Conservation (phyloP, 208 protist genomes). For the Balamuthia mandrillaris region DNA sequence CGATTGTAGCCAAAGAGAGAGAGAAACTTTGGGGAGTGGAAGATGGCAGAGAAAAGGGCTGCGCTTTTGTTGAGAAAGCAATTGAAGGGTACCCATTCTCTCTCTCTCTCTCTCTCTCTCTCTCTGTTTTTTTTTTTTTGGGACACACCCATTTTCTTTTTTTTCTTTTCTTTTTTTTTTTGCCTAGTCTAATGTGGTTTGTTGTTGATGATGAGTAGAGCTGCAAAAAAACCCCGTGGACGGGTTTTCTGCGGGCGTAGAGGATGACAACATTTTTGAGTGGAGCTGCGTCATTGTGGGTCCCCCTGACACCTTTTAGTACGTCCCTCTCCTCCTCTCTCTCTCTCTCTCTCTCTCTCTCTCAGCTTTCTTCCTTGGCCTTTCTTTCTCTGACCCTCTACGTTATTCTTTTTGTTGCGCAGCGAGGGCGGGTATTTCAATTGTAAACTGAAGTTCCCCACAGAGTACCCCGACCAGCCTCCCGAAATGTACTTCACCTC, state of each 20-base stretch:
- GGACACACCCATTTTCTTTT: too few species aligned
- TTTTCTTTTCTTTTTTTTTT: constrained; percentile 4
- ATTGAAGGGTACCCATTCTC: too few species aligned
- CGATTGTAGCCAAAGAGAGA: too few species aligned
- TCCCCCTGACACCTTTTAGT: constrained; percentile 77
- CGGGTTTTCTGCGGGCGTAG: constrained; percentile 74
- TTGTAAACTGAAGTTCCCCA: constrained; percentile 63
- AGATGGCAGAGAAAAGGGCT: too few species aligned
- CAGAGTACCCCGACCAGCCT: constrained; percentile 69
- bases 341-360: background rate
- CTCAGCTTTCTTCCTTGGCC: background rate
- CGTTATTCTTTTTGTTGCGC: too few species aligned
- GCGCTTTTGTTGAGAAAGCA: too few species aligned
- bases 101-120: too few species aligned
- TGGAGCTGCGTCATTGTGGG: constrained; percentile 80
- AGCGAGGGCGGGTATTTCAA: constrained; percentile 76
- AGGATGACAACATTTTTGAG: constrained; percentile 79
- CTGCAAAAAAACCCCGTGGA: constrained; percentile 70
- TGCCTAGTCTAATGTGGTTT: too few species aligned
- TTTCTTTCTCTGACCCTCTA: too few species aligned
- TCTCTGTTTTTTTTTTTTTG: too few species aligned
- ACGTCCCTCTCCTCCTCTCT: constrained; percentile 5
- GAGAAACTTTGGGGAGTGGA: too few species aligned
- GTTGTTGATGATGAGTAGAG: too few species aligned
- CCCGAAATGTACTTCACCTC: constrained; percentile 77